Evolutionary conservation across 2,329 filamentous ascomycete genomes (phyloP).

Genomic region (Alternaria angustiovoidea): DNA sequence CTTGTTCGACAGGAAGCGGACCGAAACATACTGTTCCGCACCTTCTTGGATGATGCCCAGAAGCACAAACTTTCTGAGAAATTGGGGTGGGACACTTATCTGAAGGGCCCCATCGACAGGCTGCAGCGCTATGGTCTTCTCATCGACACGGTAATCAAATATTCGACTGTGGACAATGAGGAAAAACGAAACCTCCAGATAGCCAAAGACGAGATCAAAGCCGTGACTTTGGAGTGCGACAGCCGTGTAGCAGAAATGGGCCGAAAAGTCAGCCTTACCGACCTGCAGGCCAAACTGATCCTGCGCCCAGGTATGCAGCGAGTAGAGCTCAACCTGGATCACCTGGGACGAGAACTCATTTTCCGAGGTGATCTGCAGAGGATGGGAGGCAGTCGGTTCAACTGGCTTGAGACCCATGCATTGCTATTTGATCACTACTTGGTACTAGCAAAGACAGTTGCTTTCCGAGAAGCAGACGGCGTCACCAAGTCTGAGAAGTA

Average conservation of each 20-base stretch:
- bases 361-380: conserved; percentile 88
- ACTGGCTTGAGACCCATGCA: conserved; percentile 92
- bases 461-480: conserved; percentile 71
- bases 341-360: conserved; percentile 90
- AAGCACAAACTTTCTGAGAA: conserved; percentile 81
- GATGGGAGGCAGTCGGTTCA: conserved; percentile 86
- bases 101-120: conserved; percentile 92
- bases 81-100: conserved; percentile 91
- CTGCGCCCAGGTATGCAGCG: conserved; percentile 85
- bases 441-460: conserved; percentile 82
- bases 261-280: conserved; percentile 87
- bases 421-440: conserved; percentile 97
- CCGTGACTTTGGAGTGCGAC: conserved; percentile 90
- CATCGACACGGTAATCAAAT: conserved; percentile 81
- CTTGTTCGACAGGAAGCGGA: conserved; percentile 84
- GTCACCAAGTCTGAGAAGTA: conserved; percentile 82
- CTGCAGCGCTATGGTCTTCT: conserved; percentile 90
- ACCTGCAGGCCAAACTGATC: conserved; percentile 82
- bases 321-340: conserved; percentile 87
- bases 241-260: conserved; percentile 89
- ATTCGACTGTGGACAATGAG: conserved; percentile 82
- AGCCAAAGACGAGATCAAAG: conserved; percentile 90
- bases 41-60: conserved; percentile 82
- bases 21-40: conserved; percentile 83
- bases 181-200: conserved; percentile 85